Conservation (phyloP, 2,329 filamentous ascomycete genomes). For the Microsporum audouinii region DNA sequence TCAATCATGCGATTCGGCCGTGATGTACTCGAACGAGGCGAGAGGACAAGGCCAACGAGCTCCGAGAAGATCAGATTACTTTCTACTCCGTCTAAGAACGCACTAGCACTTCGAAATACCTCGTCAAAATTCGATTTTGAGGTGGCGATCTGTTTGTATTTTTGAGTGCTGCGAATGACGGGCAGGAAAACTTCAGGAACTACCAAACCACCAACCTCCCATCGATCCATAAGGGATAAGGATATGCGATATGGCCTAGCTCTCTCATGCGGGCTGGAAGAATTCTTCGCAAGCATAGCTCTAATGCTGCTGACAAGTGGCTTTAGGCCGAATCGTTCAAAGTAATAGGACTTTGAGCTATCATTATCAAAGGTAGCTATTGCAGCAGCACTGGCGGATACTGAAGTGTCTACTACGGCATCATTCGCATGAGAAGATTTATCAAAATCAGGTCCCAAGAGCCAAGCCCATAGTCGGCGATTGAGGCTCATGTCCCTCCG, state of each 20-base stretch:
- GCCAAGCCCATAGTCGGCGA: conserved; percentile 88
- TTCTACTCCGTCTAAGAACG: conserved; percentile 96
- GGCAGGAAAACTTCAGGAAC: conserved; percentile 82
- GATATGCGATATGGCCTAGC: conserved; percentile 84
- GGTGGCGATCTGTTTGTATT: conserved; percentile 55
- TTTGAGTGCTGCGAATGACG: conserved; percentile 65
- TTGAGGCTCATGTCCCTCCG: conserved; percentile 96
- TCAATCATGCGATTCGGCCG: conserved; percentile 42
- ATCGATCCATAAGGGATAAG: conserved; percentile 92
- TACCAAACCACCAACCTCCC: conserved; percentile 87
- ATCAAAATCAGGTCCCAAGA: conserved; percentile 64
- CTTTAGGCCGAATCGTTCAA: conserved; percentile 65
- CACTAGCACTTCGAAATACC: conserved; percentile 80
- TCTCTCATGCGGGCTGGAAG: conserved; percentile 50
- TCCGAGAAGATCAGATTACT: conserved; percentile 87
- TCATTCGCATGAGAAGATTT: conserved; percentile 29
- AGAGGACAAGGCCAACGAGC: conserved; percentile 54
- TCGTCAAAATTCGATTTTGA: conserved; percentile 67
- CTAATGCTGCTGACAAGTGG: conserved; percentile 64
- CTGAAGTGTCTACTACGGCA: conserved; percentile 20
- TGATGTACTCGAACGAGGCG: conserved; percentile 40
- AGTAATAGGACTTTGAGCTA: conserved; percentile 62
- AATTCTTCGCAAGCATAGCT: conserved; percentile 56
- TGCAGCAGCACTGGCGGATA: conserved; percentile 21
- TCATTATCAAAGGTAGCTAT: conserved; percentile 30